Conservation (phyloP, 1,139 yeast genomes). For the Hyphopichia wangnamkhiaoensis region DNA sequence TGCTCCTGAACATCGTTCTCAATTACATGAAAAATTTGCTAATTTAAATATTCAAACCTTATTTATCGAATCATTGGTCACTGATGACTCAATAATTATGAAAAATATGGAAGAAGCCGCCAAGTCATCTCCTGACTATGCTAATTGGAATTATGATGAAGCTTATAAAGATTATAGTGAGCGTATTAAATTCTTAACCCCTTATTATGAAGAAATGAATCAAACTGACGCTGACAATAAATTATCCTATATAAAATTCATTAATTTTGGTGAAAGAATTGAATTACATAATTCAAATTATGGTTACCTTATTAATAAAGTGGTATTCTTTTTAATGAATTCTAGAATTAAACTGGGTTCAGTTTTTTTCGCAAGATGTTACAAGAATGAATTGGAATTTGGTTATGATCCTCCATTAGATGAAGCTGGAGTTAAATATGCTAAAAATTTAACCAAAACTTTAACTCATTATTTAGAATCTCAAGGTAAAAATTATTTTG, state of each 20-base stretch:
- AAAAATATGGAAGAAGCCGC: constrained; percentile 83
- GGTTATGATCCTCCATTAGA: constrained; percentile 68
- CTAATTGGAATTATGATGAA: constrained; percentile 63
- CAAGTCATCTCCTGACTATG: constrained; percentile 83
- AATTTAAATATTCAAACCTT: constrained; percentile 68
- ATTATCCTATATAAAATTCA: constrained; percentile 75
- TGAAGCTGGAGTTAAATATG: constrained; percentile 55
- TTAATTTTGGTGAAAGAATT: constrained; percentile 87
- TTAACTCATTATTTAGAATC: constrained; percentile 35
- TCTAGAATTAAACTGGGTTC: constrained; percentile 82
- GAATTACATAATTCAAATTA: constrained; percentile 78
- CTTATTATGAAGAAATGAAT: constrained; percentile 55
- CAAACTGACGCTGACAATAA: constrained; percentile 39
- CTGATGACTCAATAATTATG: constrained; percentile 67
- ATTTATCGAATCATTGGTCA: constrained; percentile 85
- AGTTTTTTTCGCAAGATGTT: constrained; percentile 84
- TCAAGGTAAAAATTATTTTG: constrained; percentile 32
- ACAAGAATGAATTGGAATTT: constrained; percentile 58
- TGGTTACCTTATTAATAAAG: constrained; percentile 87
- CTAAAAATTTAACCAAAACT: constrained; percentile 43
- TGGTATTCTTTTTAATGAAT: constrained; percentile 87
- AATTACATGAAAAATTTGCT: constrained; percentile 55
- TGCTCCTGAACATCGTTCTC: constrained; percentile 62
- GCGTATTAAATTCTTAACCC: constrained; percentile 52
- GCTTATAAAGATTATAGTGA: constrained; percentile 64